Evolutionary conservation across 2,329 filamentous ascomycete genomes (phyloP).

Genomic region (Fusarium luffae): DNA sequence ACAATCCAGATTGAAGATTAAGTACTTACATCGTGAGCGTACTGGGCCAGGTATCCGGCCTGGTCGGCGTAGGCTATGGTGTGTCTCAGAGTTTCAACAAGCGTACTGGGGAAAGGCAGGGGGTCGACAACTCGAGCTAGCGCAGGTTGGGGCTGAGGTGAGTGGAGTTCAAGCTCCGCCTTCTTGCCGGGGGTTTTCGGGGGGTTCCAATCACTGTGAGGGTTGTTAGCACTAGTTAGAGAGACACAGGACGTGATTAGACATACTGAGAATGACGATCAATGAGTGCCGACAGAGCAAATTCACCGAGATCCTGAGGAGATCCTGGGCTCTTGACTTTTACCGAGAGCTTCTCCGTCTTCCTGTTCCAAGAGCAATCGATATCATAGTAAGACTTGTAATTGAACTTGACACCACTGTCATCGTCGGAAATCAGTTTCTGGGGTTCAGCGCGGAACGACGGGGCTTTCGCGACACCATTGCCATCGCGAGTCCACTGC

Average conservation of each 20-base stretch:
- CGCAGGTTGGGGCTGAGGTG: conserved; percentile 19
- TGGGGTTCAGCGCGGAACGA: conserved; percentile 8
- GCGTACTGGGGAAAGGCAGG: conserved; percentile 21
- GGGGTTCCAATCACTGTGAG: conserved; percentile 20
- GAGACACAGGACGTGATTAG: too few relatives aligned
- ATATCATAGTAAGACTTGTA: conserved; percentile 29
- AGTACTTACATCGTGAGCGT: background rate
- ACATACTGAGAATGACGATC: conserved; percentile 28
- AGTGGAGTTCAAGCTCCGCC: conserved; percentile 24
- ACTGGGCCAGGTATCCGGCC: conserved; percentile 7
- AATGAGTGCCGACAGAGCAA: conserved; percentile 14
- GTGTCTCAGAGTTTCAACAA: conserved; percentile 25
- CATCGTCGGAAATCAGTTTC: background rate
- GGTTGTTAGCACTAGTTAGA: background rate
- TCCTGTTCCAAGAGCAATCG: conserved; percentile 24
- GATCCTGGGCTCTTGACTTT: background rate
- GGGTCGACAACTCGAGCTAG: conserved; percentile 18
- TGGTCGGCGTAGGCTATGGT: conserved; percentile 29
- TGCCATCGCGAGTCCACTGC: conserved; percentile 20
- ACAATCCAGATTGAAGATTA: too few relatives aligned
- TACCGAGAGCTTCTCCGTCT: conserved; percentile 10
- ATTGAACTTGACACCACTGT: conserved; percentile 2
- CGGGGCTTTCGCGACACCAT: background rate
- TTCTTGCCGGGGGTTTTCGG: background rate
- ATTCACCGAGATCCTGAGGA: background rate